Evolutionary conservation across 257 asterid species (phyloP), one percentile per base, ranked within the genome.

Genomic region (Solanum pimpinellifolium): DNA sequence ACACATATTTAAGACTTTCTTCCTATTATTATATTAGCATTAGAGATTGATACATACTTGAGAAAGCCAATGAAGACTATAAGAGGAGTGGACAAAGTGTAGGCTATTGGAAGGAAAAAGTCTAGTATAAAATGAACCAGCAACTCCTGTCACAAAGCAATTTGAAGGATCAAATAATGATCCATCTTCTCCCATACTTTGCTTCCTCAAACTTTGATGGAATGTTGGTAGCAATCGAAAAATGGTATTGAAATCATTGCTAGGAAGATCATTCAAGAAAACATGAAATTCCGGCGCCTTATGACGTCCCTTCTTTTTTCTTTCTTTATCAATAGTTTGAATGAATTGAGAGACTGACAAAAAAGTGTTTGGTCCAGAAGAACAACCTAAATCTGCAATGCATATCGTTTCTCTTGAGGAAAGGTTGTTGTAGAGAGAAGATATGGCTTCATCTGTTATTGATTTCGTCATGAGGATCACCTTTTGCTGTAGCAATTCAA

Each of bases 351-450:
- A 31, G 35, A 31, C 35, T 31, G 35, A 2, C 35, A 31, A 31
- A 31, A 31, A 31, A 31, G 35, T 31, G 35, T 31, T 31, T 31
- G 35, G 35, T 31, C 35, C 35, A 31, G 35, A 31, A 31, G 35
- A 31, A 49, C 98, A 94, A 4, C 97, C 98, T 91, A 94, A 73
- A 20, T 94, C 96, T 1, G 93, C 98, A 56, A 95, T 90, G 86
- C 92, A 86, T 1, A 93, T 76, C 11, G 60, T 82, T 14, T 88
- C 83, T 75, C 23, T 90, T 1, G 91, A 84, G 7, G 15, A 27
- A 13, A 65, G 83, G 78, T 37, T 92, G 76, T 15, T 23, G 86
- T 87, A 91, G 20, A 91, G 86, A 29, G 68, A 87, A 11, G 42
- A 23, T 15, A 89, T 83, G 37, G 90, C 90, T 89, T 76, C 66